Conservation (phyloP, 192 early-diverging fungal species). For the Entomortierella chlamydospora region DNA sequence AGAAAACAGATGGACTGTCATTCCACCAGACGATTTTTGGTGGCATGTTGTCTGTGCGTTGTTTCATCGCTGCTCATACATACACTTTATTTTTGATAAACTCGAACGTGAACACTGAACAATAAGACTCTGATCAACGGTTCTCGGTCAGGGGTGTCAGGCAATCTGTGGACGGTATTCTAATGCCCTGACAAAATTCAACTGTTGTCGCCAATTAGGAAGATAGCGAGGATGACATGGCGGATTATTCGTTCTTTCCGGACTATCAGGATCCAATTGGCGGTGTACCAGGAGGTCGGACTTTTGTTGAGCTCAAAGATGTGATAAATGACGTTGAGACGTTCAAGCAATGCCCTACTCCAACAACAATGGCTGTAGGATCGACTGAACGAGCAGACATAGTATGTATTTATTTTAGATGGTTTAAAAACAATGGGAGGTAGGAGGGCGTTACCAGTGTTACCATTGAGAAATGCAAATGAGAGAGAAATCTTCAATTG, state of each 20-base stretch:
- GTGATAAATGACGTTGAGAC: not conserved
- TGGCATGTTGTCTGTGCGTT: too few species aligned
- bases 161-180: constrained; percentile 10
- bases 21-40: too few species aligned
- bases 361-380: constrained; percentile 6
- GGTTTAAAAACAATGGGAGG: not conserved
- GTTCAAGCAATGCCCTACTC: constrained; percentile 12
- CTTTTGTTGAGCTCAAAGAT: constrained; percentile 14
- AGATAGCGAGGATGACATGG: not conserved
- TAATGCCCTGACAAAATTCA: not conserved
- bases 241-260: not conserved
- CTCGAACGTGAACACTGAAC: too few species aligned
- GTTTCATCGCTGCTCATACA: too few species aligned
- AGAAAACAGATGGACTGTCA: not conserved
- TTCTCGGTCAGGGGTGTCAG: not conserved
- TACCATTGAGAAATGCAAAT: too few species aligned
- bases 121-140: not conserved
- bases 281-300: constrained; percentile 15
- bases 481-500: too few species aligned
- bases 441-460: too few species aligned
- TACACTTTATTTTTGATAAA: too few species aligned
- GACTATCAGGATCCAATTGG: too few species aligned
- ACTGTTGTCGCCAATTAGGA: constrained; percentile 1
- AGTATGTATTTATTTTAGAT: not conserved
- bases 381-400: not conserved